Conservation (phyloP, 768 basidiomycete species). For the Megacollybia marginata region DNA sequence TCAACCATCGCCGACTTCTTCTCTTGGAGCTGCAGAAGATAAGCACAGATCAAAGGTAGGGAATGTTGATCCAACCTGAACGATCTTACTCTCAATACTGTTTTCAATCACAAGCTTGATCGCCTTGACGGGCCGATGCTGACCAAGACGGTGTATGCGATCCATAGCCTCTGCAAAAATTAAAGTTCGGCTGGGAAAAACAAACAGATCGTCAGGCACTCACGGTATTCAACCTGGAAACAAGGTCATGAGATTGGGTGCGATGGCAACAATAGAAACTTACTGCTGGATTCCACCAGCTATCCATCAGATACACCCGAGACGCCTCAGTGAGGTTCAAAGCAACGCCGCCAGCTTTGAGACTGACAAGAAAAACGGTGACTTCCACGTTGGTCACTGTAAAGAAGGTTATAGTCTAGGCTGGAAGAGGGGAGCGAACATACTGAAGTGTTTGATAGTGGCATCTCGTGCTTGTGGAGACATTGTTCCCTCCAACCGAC, state of each 20-base stretch:
- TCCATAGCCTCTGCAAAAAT: constrained; percentile 80
- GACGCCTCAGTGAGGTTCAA: constrained; percentile 88
- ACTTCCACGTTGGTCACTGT: constrained; percentile 88
- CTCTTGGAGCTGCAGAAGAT: constrained; percentile 64
- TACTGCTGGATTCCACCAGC: constrained; percentile 99
- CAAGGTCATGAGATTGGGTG: background rate
- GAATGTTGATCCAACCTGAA: constrained; percentile 49
- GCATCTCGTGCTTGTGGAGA: constrained; percentile 92
- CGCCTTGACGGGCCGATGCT: constrained; percentile 86
- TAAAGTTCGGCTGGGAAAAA: constrained; percentile 2
- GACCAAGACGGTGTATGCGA: constrained; percentile 94
- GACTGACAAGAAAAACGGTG: constrained; percentile 93
- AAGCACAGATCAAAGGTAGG: background rate
- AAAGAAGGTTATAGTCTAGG: background rate
- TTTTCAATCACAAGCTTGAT: constrained; percentile 95
- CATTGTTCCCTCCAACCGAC: constrained; percentile 95
- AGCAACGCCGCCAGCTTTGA: constrained; percentile 95
- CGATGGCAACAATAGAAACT: constrained; percentile 8
- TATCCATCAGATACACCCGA: constrained; percentile 94
- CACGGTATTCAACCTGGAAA: constrained; percentile 70
- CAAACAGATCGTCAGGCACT: constrained; percentile 24
- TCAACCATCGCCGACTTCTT: constrained; percentile 96
- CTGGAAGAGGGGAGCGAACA: constrained; percentile 15
- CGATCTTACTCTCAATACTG: constrained; percentile 91
- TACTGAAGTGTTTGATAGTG: constrained; percentile 92